phyloP scores from a whole-genome alignment of 2,329 filamentous ascomycete species.

The Anthostomella pinea region DNA sequence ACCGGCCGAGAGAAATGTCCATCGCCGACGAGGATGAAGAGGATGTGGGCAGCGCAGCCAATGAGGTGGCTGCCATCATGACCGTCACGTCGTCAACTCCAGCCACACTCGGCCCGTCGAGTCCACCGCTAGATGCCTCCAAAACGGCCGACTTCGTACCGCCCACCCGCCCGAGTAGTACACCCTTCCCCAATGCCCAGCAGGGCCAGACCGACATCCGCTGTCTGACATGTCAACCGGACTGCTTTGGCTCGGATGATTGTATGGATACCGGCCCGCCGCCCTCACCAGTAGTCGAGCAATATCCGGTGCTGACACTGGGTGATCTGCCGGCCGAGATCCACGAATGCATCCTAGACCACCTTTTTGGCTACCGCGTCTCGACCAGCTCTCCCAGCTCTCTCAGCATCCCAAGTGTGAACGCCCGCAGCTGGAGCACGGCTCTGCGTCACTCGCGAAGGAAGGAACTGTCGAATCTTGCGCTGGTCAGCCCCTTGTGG shows the following conservation, averaged over 20 bases:
- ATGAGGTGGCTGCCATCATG: slow-evolving; percentile 45
- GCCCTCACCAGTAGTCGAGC: slow-evolving; percentile 21
- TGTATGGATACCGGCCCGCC: slow-evolving; percentile 27
- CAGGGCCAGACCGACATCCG: slow-evolving; percentile 43
- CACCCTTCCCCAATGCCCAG: slow-evolving; percentile 56
- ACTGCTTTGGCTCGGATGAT: slow-evolving; percentile 28
- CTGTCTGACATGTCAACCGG: slow-evolving; percentile 38
- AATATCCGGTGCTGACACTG: slow-evolving; percentile 37
- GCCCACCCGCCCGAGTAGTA: slow-evolving; percentile 56
- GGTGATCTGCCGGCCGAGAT: slow-evolving; percentile 65
- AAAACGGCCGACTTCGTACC: slow-evolving; percentile 47
- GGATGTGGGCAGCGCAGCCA: slow-evolving; percentile 39
- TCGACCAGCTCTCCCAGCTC: slow-evolving; percentile 58
- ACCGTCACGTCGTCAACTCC: slow-evolving; percentile 51
- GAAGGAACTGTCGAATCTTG: slow-evolving; percentile 64
- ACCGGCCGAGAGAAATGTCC: slow-evolving; percentile 26
- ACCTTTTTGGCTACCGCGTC: slow-evolving; percentile 66
- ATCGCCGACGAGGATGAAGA: slow-evolving; percentile 28
- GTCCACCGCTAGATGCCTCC: slow-evolving; percentile 47
- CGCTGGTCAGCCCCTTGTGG: slow-evolving; percentile 63
- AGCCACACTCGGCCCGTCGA: slow-evolving; percentile 52
- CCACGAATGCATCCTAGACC: slow-evolving; percentile 68
- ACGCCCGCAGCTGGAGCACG: slow-evolving; percentile 59
- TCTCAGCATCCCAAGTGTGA: slow-evolving; percentile 50
- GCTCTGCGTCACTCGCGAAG: slow-evolving; percentile 64